Evolutionary conservation across 345 rosid genomes (phyloP), one percentile per base, ranked within the genome.

Genomic region (Eucalyptus pumila): DNA sequence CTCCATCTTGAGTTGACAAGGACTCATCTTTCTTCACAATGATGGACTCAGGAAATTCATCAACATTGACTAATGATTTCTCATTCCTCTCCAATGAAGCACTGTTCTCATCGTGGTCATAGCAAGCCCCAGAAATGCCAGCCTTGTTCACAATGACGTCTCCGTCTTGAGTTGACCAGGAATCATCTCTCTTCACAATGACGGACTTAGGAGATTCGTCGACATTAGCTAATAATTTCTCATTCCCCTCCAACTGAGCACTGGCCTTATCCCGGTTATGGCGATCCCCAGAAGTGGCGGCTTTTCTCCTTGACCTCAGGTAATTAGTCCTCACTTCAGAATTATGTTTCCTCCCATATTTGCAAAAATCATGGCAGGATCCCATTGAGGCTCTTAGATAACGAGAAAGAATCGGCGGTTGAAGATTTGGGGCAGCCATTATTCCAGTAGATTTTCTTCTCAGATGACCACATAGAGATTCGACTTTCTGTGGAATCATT

Each of bases 311-410:
- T 88, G 87, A 86, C 42, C 10, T 67, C 86, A 89, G 87, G 89
- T 65, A 88, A 90, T 92, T 92, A 21, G 92, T 90, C 86, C 91
- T 94, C 89, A 86, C 90, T 89, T 92, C 94, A 47, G 87, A 86
- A n/a, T 80, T 92, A 92, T 83, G 91, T 34, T 44, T 89, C 88
- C 47, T 89, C 62, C 97, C 97, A 47, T 91, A 94, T 91, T 97
- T 97, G 91, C 99, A 97, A 69, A 91, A 86, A 90, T 97, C 99
- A 93, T 96, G 99, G 90, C 93, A 95, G n/a, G 99, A 96, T 87
- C 93, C 92, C 62, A 92, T 89, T 34, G 93, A 92, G 92, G 94
- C 87, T 69, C 93, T 93, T n/a, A 93, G 97, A 88, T 96, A 97
- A 49, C 95, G 96, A 2, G 99, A 96, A 88, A 87, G 67, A 90